Evolutionary conservation across 177 flowering plant species (phyloP).

Genomic region (Vitis hybrid): DNA sequence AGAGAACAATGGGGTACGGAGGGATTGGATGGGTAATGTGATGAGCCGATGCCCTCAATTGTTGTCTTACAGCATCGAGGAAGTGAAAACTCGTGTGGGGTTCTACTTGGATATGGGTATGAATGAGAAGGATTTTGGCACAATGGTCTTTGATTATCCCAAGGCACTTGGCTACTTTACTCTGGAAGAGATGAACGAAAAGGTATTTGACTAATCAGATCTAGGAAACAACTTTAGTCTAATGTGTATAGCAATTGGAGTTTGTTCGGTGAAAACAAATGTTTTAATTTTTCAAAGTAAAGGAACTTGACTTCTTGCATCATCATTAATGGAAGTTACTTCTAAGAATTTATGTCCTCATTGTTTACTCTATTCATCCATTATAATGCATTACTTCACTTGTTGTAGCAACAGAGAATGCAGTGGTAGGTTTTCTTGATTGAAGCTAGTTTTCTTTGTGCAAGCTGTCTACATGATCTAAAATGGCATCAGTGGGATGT

Average conservation of each 20-base stretch:
- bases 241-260: not conserved
- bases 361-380: not conserved
- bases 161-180: constrained; percentile 66
- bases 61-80: constrained; percentile 48
- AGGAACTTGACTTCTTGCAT: not conserved
- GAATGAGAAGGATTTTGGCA: constrained; percentile 81
- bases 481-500: too few relatives aligned
- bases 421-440: not conserved
- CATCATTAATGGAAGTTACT: not conserved
- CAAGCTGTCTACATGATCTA: too few relatives aligned
- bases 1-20: constrained; percentile 74
- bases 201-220: constrained; percentile 43
- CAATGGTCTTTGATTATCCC: constrained; percentile 90
- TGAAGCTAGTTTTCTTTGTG: too few relatives aligned
- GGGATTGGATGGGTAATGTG: constrained; percentile 91
- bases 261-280: not conserved
- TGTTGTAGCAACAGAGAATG: not conserved
- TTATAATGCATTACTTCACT: not conserved
- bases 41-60: constrained; percentile 70
- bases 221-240: not conserved
- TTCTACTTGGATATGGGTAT: constrained; percentile 84
- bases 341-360: not conserved
- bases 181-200: constrained; percentile 78
- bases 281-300: not conserved
- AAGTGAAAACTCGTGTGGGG: constrained; percentile 48